These are phyloP conservation scores for Sporothrix curviconia DNA, from an alignment of 2,329 filamentous ascomycete species.

Conservation along the genomic window DNA sequence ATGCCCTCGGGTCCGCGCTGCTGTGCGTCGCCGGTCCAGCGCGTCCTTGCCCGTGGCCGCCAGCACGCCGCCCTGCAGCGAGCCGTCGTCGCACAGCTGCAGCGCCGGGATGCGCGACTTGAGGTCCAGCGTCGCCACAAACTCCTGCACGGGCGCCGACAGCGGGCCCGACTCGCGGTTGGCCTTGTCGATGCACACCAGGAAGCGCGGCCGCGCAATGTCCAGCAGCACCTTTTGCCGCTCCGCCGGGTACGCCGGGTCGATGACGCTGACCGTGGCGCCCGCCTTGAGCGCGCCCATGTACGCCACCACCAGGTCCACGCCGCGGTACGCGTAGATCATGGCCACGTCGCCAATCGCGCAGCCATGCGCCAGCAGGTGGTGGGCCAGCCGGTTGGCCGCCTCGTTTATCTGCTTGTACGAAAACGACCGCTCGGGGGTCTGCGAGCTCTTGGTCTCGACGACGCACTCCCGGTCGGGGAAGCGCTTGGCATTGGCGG, in stretches of 20 bases:
- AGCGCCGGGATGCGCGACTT: slow-evolving; percentile 70
- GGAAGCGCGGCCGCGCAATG: slow-evolving; percentile 64
- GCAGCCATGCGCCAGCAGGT: slow-evolving; percentile 67
- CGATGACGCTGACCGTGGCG: slow-evolving; percentile 60
- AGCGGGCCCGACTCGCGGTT: slow-evolving; percentile 55
- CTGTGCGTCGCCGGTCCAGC: slow-evolving; percentile 49
- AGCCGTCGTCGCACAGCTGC: slow-evolving; percentile 63
- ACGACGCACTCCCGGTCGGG: slow-evolving; percentile 52
- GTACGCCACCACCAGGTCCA: slow-evolving; percentile 59
- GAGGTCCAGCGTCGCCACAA: slow-evolving; percentile 65
- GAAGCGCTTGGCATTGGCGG: slow-evolving; percentile 56
- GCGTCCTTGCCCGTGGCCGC: slow-evolving; percentile 49
- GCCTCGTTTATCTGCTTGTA: slow-evolving; percentile 84
- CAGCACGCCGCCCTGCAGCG: slow-evolving; percentile 59
- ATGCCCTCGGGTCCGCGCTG: slow-evolving; percentile 56
- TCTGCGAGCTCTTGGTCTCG: slow-evolving; percentile 41
- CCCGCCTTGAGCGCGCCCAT: slow-evolving; percentile 65
- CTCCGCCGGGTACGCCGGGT: slow-evolving; percentile 75
- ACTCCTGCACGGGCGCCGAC: slow-evolving; percentile 46
- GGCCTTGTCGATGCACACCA: slow-evolving; percentile 68
- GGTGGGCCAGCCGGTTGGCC: slow-evolving; percentile 72
- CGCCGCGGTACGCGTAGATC: slow-evolving; percentile 79
- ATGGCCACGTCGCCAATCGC: slow-evolving; percentile 83
- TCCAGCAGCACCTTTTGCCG: slow-evolving; percentile 79
- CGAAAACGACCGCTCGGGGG: slow-evolving; percentile 62